phyloP scores from a whole-genome alignment of 2,329 filamentous ascomycete species.

The Scedosporium aurantiacum region DNA sequence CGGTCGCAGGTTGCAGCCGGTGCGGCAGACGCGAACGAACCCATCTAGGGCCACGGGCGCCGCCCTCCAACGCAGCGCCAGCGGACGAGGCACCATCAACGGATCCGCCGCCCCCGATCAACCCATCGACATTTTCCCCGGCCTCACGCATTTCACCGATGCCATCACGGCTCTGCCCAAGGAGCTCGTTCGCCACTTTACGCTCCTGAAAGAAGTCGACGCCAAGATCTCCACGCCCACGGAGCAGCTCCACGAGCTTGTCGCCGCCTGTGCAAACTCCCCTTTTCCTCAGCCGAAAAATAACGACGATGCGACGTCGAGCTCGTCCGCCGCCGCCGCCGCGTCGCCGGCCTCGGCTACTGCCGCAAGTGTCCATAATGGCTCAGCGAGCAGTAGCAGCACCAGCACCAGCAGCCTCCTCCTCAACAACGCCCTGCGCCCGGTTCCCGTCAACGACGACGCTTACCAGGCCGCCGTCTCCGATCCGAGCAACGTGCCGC shows the following conservation, averaged over 20 bases:
- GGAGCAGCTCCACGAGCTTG: slow-evolving; percentile 65
- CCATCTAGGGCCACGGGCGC: slow-evolving; percentile 42
- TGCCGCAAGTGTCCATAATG: slow-evolving; percentile 35
- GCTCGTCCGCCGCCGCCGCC: slow-evolving; percentile 18
- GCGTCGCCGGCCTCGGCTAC: slow-evolving; percentile 28
- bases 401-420: slow-evolving; percentile 18
- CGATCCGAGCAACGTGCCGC: slow-evolving; percentile 48
- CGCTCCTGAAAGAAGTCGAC: slow-evolving; percentile 92
- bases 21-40: slow-evolving; percentile 55
- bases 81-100: slow-evolving; percentile 32
- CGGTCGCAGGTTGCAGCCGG: slow-evolving; percentile 50
- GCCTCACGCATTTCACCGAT: slow-evolving; percentile 71
- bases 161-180: slow-evolving; percentile 85
- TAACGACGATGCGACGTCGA: slow-evolving; percentile 23
- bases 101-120: slow-evolving; percentile 35
- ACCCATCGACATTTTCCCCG: slow-evolving; percentile 56
- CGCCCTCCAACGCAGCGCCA: slow-evolving; percentile 30
- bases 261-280: slow-evolving; percentile 50
- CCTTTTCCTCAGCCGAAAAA: slow-evolving; percentile 34
- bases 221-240: slow-evolving; percentile 89
- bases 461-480: slow-evolving; percentile 33
- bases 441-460: slow-evolving; percentile 31
- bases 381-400: slow-evolving; percentile 18
- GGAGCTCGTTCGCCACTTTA: slow-evolving; percentile 92
- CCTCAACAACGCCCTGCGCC: slow-evolving; percentile 23